Conservation (phyloP, 1,284 basidiomycete species). For the Irpex sp. region DNA sequence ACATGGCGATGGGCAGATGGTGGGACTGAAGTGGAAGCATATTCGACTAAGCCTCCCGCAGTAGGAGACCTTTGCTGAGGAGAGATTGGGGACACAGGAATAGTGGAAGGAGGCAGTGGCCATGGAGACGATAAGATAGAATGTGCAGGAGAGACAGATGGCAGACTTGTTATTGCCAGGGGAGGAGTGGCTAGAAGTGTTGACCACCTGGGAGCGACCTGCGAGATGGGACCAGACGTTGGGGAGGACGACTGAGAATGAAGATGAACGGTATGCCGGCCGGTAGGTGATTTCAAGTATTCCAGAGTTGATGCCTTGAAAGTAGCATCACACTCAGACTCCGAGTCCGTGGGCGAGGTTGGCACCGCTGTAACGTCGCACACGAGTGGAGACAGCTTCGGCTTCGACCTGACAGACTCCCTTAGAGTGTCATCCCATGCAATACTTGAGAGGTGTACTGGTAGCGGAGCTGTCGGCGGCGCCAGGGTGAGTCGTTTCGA, state of each 20-base stretch:
- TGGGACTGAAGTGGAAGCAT: neutral
- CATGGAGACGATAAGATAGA: constrained; percentile 37
- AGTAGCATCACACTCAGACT: constrained; percentile 44
- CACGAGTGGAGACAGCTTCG: constrained; percentile 16
- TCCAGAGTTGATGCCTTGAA: constrained; percentile 57
- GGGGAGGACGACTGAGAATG: neutral
- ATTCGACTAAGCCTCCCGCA: neutral
- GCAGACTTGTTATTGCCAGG: constrained; percentile 12
- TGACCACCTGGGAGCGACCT: constrained; percentile 19
- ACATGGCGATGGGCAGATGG: neutral
- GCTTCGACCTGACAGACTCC: constrained; percentile 26
- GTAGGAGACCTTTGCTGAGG: constrained; percentile 9
- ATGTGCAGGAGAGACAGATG: constrained; percentile 23
- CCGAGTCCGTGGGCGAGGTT: constrained; percentile 32
- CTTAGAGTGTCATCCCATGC: constrained; percentile 64
- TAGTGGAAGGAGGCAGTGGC: constrained; percentile 36
- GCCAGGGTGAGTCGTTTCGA: constrained; percentile 20
- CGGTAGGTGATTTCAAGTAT: constrained; percentile 50
- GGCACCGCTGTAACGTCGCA: constrained; percentile 32
- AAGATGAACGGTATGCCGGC: constrained; percentile 22
- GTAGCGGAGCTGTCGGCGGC: constrained; percentile 27
- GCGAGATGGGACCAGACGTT: constrained; percentile 27
- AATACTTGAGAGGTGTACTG: constrained; percentile 46
- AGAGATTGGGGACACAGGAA: constrained; percentile 15
- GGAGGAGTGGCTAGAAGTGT: constrained; percentile 19